Evolutionary conservation across 164 flowering plant genomes (phyloP).

Genomic region (Nymphaea colorata): DNA sequence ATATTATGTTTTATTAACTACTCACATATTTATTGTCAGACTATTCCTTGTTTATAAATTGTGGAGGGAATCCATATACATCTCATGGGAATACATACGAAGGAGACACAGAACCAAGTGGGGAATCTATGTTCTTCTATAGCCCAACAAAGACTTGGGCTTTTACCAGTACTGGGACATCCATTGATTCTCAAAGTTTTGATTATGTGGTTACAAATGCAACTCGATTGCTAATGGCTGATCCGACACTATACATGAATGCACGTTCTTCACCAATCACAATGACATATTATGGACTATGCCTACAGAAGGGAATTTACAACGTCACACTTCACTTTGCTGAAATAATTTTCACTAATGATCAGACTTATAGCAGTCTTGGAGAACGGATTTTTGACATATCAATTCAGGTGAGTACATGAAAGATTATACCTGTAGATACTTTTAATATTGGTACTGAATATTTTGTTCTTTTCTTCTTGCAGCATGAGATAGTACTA

Average conservation of each 20-base stretch:
- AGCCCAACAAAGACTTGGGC: constrained; percentile 6
- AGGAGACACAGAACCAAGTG: constrained; percentile 46
- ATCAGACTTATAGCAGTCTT: constrained; percentile 30
- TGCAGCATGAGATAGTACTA: constrained; percentile 24
- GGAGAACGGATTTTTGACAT: constrained; percentile 77
- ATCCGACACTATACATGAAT: constrained; percentile 22
- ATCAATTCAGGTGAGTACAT: constrained; percentile 54
- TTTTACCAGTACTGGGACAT: constrained; percentile 8
- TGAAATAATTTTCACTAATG: constrained; percentile 51
- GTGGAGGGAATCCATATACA: constrained; percentile 49
- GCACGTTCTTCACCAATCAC: constrained; percentile 72
- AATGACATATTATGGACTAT: constrained; percentile 74
- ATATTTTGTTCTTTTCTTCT: neutral
- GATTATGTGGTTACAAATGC: constrained; percentile 5
- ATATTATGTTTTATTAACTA: neutral
- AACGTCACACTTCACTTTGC: constrained; percentile 75
- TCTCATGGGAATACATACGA: constrained; percentile 25
- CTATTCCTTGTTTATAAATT: constrained; percentile 47
- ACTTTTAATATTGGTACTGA: neutral
- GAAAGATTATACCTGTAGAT: neutral
- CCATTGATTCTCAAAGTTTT: neutral
- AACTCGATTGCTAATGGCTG: constrained; percentile 12
- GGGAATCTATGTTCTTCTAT: constrained; percentile 28
- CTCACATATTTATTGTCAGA: constrained; percentile 6
- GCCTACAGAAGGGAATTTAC: constrained; percentile 60